Base-by-base conservation (phyloP, 805 yeast species). In the Candida cerambycidarum region DNA sequence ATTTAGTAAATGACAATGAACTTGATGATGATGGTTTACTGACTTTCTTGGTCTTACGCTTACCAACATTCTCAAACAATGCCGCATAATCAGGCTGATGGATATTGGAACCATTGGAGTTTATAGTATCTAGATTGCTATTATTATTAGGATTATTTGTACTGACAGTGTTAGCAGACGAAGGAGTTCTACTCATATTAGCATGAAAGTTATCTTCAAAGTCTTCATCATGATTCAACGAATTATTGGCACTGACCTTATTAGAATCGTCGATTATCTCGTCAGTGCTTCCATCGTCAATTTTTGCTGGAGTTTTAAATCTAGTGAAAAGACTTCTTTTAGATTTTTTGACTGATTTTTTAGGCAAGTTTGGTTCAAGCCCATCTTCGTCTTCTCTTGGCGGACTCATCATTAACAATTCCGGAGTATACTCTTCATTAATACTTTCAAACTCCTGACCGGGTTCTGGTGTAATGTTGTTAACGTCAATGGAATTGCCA, bases 31-130 rank as follows among this genome's bases (percentile, higher is more conserved):
- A 34, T 23, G 43, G 43, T 57, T 59, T 41, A 48, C 50, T 38
- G 6, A 39, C 42, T 21, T 57, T 66, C 15, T 62, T 59, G 19
- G 53, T 60, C 46, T 65, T 62, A 25, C 75, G 47, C 42, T 69
- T 70, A 1, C 74, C 74, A 4, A 70, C 73, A 34, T 65, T 66
- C 43, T 69, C 66, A 51, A 70, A 70, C 21, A 70, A 57, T 4
- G 75, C 73, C 3, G 67, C 74, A 49, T 70, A 70, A 49, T 70
- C 69, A 2, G 75, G 75, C 41, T 62, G 69, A 21, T 43, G 32
- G 21, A n/a, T 28, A 15, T 46, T 32, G 5, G 61, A 57, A 15
- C 42, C 37, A 34, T 54, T 50, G 52, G 50, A 55, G 2, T 46
- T 38, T 2, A 50, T 45, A 1, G 50, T 21, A 11, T 58, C 58